A percentile compares a stretch with the other conserved stretches of the same genome.
Evolutionary conservation across 306 rosid species (phyloP).

Genomic region (Prunus kanzakura): DNA sequence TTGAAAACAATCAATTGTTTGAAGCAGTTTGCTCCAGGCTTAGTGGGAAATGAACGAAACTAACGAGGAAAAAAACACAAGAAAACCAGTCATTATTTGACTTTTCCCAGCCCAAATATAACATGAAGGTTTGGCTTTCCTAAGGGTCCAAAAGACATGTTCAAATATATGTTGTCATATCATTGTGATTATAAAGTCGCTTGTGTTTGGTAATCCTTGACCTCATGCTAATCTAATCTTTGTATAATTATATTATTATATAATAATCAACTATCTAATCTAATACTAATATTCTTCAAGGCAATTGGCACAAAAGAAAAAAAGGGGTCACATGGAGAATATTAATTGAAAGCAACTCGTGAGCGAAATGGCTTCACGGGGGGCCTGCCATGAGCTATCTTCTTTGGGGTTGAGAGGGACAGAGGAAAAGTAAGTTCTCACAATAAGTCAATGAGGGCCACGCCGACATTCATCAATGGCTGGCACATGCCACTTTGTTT

Average conservation of each 20-base stretch:
- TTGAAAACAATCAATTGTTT: not conserved
- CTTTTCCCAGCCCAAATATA: not conserved
- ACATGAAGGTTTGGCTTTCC: not conserved
- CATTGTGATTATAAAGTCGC: not conserved
- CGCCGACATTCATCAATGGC: not conserved
- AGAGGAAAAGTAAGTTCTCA: not conserved
- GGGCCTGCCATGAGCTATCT: not conserved
- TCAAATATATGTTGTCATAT: not conserved
- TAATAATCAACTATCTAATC: not conserved
- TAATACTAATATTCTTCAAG: not conserved
- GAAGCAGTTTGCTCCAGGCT: not conserved
- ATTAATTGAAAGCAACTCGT: not conserved
- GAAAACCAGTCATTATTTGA: not conserved
- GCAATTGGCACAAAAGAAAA: not conserved
- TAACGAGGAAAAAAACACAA: not conserved
- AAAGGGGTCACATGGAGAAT: not conserved
- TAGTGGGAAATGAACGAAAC: not conserved
- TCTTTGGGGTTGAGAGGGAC: not conserved
- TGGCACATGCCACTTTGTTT: too few species aligned
- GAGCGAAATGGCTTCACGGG: not conserved
- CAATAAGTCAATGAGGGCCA: not conserved
- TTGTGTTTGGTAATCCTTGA: slow-evolving; percentile 5
- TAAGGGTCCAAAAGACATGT: not conserved
- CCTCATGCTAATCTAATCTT: not conserved
- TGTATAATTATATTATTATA: too few species aligned